phyloP scores from a whole-genome alignment of 2,329 filamentous ascomycete species.

The Immersiporthe knoxdaviesiana region DNA sequence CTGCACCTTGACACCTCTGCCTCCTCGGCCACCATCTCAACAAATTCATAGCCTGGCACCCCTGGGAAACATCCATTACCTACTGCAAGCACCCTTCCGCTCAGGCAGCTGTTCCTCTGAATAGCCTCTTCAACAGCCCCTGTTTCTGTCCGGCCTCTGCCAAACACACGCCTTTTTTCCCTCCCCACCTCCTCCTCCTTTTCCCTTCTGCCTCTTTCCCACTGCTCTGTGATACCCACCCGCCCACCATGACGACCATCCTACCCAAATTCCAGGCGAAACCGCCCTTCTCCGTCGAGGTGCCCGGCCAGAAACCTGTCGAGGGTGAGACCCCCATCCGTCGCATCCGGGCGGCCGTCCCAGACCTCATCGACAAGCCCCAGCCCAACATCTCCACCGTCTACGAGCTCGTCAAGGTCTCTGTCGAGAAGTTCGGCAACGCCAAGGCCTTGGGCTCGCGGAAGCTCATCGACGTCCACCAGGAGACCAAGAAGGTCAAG shows the following conservation, averaged over 20 bases:
- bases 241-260: slow-evolving; percentile 22
- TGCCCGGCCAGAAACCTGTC: slow-evolving; percentile 62
- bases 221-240: slow-evolving; percentile 20
- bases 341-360: slow-evolving; percentile 63
- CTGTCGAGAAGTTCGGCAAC: slow-evolving; percentile 68
- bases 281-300: slow-evolving; percentile 70
- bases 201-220: not conserved
- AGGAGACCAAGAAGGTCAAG: slow-evolving; percentile 87
- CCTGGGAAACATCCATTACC: not conserved
- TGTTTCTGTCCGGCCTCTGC: not conserved
- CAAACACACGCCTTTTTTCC: not conserved
- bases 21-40: not conserved
- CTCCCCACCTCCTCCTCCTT: not conserved
- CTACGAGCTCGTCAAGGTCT: slow-evolving; percentile 74
- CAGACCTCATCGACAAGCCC: slow-evolving; percentile 64
- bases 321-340: slow-evolving; percentile 77
- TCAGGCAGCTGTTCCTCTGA: not conserved
- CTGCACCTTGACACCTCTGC: not conserved
- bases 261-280: slow-evolving; percentile 55
- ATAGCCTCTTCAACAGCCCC: not conserved
- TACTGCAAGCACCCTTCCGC: not conserved
- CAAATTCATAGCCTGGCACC: not conserved
- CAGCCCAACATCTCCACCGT: slow-evolving; percentile 69
- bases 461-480: slow-evolving; percentile 74
- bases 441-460: slow-evolving; percentile 70